Evolutionary conservation across 441 rosid species (phyloP), one percentile per base, ranked within the genome.

Genomic region (Eutrema salsugineum): DNA sequence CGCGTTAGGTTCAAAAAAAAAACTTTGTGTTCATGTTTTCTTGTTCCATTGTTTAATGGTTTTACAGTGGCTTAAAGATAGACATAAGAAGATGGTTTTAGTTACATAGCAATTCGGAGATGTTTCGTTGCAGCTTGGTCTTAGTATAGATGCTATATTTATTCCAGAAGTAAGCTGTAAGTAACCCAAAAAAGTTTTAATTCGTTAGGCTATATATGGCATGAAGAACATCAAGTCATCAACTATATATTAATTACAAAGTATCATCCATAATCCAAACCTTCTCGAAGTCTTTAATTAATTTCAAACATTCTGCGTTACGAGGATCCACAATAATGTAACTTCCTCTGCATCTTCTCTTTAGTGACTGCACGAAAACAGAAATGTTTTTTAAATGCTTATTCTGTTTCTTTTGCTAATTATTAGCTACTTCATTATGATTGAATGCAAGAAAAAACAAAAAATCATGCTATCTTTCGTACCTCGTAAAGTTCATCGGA

Each of bases 401-500:
- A 4, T 24, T 24, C 2, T 24, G 27, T 24, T n/a, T n/a, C n/a
- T n/a, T n/a, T n/a, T n/a, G n/a, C n/a, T n/a, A n/a, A n/a, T 22
- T 5, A 22, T 22, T 14, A n/a, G 46, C 24, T 28, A 3, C 15
- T 19, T 39, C 15, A 28, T 24, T 30, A 30, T 28, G 30, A 15
- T 24, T n/a, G n/a, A 24, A 4, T 27, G 8, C 2, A 38, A 35
- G 3, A 24, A 36, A 36, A 36, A 59, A 3, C 0, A 36, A 3
- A 19, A 17, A 5, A 14, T 12, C 8, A 33, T 11, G 32, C 20
- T 28, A 11, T 11, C 40, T 17, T 0, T 47, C 8, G 3, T 76
- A 76, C 88, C 79, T 78, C 73, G 35, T 78, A 79, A 61, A 84
- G 85, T 60, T 84, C 85, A 47, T 84, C 85, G 1, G 88, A 86